Conservation (phyloP, 805 yeast genomes). For the Priceomyces haplophilus region DNA sequence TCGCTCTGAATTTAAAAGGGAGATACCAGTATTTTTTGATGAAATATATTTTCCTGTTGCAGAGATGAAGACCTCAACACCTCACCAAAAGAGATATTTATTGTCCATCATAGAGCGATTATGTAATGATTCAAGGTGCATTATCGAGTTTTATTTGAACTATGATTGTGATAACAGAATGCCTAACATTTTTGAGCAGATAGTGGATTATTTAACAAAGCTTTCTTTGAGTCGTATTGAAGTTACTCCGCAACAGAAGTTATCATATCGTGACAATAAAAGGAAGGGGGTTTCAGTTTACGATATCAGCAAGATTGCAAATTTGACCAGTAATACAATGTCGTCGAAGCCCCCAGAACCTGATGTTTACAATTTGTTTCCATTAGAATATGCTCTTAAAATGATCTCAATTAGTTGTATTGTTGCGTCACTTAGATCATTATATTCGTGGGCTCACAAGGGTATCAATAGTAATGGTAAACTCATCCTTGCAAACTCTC, state of each 20-base stretch:
- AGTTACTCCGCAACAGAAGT: constrained; percentile 65
- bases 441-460: constrained; percentile 84
- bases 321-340: constrained; percentile 67
- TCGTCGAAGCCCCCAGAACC: constrained; percentile 55
- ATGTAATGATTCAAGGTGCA: constrained; percentile 82
- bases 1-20: constrained; percentile 85
- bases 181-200: constrained; percentile 82
- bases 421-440: constrained; percentile 76
- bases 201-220: constrained; percentile 74
- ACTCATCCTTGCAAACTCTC: constrained; percentile 5
- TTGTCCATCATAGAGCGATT: constrained; percentile 76
- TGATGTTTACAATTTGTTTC: constrained; percentile 53
- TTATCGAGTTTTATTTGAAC: constrained; percentile 89
- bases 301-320: constrained; percentile 69
- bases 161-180: constrained; percentile 86
- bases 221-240: constrained; percentile 69
- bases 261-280: constrained; percentile 39
- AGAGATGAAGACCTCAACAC: constrained; percentile 85
- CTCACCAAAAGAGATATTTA: constrained; percentile 89
- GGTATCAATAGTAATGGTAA: constrained; percentile 21
- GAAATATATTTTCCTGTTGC: constrained; percentile 94
- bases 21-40: constrained; percentile 87
- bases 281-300: constrained; percentile 66
- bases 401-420: constrained; percentile 76
- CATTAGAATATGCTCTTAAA: constrained; percentile 80